Evolutionary conservation across 306 rosid genomes (phyloP), one percentile per base, ranked within the genome.

Genomic region (Lathyrus aphaca): DNA sequence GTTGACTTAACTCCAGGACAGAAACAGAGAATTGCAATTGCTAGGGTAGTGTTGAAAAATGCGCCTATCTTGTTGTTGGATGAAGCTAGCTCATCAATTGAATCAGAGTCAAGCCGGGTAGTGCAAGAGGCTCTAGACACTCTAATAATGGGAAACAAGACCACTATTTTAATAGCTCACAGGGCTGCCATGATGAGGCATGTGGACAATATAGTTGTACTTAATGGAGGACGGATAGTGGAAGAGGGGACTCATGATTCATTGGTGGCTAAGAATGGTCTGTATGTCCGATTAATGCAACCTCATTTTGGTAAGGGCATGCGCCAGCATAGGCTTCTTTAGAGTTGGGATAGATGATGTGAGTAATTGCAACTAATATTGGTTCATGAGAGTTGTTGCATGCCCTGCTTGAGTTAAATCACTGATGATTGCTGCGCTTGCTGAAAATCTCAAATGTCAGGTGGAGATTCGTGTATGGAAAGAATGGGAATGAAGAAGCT

Each of bases 151-250:
- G 99, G 99, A 67, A 95, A 95, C 83, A 95, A 91, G 80, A 95
- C 99, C 43, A 95, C 99, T 68, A 95, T 95, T 77, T 85, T 95
- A 81, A 95, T 95, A 76, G 99, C 99, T 12, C 99, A 95, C 69
- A 86, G 99, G 74, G 96, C 96, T 66, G 99, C 97, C 39, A 95
- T 95, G 99, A 95, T 95, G 99, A 86, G 96, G 78, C 96, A 95
- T 16, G 99, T 95, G 4, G 99, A 95, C 76, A 95, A 86, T 80
- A 95, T 95, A 25, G 99, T 95, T n/a, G 99, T 95, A 60, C 97
- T 95, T 13, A 95, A 95, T 68, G 99, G 99, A 56, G 99, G 99
- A 49, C 81, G 96, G 71, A 95, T 95, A 77, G 99, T 95, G 77
- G 99, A 95, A 78, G 97, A 91, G 71, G 99, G 99, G 57, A 65